A percentile compares a stretch with the other conserved stretches of the same genome.
phyloP scores from a whole-genome alignment of 129 eudicot species.

The Pseudognaphalium luteoalbum region DNA sequence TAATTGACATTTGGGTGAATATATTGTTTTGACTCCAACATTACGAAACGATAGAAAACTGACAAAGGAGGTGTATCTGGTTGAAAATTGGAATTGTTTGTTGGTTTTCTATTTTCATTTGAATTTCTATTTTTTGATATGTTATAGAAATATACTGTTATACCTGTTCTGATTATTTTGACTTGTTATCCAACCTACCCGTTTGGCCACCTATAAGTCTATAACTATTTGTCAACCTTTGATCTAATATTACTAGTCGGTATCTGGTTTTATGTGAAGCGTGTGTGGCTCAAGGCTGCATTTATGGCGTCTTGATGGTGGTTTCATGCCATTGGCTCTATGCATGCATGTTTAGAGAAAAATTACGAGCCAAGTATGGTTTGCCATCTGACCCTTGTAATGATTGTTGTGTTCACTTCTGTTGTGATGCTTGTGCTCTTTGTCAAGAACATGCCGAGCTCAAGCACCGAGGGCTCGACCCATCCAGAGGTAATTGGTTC shows the following conservation, averaged over 20 bases:
- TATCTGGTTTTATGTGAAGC: conserved; percentile 26
- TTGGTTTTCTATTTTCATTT: too few species aligned
- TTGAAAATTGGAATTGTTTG: too few species aligned
- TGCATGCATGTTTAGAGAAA: conserved; percentile 42
- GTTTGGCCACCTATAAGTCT: background rate
- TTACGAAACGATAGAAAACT: too few species aligned
- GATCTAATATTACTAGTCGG: background rate
- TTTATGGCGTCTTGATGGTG: conserved; percentile 29
- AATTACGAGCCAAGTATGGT: conserved; percentile 30
- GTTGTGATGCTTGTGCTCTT: conserved; percentile 42
- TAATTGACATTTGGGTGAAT: too few species aligned
- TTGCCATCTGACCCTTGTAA: conserved; percentile 39
- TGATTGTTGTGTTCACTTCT: conserved; percentile 46
- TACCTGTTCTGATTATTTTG: too few species aligned
- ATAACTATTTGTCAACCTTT: background rate
- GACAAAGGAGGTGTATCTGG: too few species aligned
- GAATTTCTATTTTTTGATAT: background rate
- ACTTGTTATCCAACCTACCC: background rate
- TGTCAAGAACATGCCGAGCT: conserved; percentile 51
- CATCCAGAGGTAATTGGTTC: conserved; percentile 35
- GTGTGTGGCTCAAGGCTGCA: conserved; percentile 36
- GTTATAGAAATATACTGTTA: background rate
- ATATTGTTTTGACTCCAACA: too few species aligned
- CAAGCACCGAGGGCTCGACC: conserved; percentile 40
- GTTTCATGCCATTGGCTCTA: conserved; percentile 40